phyloP scores from a whole-genome alignment of 164 flowering plant genomes.

The Aristolochia californica region DNA sequence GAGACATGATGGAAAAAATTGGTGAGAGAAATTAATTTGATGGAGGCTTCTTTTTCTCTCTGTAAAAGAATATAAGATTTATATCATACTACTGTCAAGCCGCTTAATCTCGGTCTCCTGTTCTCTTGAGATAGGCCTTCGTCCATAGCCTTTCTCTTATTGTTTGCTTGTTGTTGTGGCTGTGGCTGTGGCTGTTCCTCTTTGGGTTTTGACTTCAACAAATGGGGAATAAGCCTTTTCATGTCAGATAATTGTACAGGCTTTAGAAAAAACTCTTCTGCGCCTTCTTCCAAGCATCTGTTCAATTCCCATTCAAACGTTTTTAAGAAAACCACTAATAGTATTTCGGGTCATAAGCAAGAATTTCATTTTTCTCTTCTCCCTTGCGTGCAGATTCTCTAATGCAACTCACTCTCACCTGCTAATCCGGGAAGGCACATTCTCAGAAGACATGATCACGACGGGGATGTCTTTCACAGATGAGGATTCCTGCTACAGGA shows the following conservation, averaged over 20 bases:
- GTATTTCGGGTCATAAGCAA: no score
- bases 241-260: conserved; percentile 62
- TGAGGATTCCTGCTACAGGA: conserved; percentile 54
- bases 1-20: neutral
- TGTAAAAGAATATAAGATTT: neutral
- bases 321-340: neutral
- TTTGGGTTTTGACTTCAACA: conserved; percentile 39
- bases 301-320: conserved; percentile 6
- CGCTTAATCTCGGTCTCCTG: conserved; percentile 45
- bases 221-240: conserved; percentile 53
- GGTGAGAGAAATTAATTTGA: neutral
- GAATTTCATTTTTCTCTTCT: neutral
- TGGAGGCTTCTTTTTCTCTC: neutral
- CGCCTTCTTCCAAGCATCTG: conserved; percentile 95
- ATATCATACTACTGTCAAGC: conserved; percentile 12
- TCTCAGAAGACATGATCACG: conserved; percentile 94
- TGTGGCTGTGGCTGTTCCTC: conserved; percentile 5
- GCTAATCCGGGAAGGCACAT: conserved; percentile 78
- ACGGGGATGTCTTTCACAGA: conserved; percentile 75
- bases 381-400: neutral
- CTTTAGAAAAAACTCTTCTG: conserved; percentile 77
- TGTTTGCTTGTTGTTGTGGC: conserved; percentile 7
- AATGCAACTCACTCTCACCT: conserved; percentile 60
- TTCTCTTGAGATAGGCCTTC: conserved; percentile 42
- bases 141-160: conserved; percentile 48